A percentile compares a stretch with the other conserved stretches of the same genome.
phyloP scores from a whole-genome alignment of 2,329 filamentous ascomycete species.

The Dactylonectria macrodidyma region DNA sequence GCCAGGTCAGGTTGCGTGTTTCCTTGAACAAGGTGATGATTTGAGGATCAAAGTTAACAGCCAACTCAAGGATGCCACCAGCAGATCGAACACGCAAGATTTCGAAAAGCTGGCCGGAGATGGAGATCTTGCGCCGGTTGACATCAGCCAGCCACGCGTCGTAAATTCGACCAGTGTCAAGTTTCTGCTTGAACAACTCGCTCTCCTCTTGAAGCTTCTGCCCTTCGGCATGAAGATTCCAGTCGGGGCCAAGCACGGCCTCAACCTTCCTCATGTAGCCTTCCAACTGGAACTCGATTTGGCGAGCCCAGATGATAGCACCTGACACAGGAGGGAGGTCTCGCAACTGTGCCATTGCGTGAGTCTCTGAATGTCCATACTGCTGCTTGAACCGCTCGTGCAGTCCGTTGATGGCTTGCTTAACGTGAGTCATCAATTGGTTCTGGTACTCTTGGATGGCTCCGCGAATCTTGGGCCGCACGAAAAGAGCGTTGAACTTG shows the following conservation, averaged over 20 bases:
- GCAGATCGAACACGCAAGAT: constrained; percentile 91
- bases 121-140: constrained; percentile 88
- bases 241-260: constrained; percentile 94
- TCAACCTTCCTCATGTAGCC: constrained; percentile 99
- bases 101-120: constrained; percentile 91
- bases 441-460: constrained; percentile 99
- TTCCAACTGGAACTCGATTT: constrained; percentile 96
- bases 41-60: constrained; percentile 97
- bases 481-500: constrained; percentile 99
- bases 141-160: constrained; percentile 97
- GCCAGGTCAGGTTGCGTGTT: constrained; percentile 95
- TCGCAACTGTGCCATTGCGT: constrained; percentile 97
- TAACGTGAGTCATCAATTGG: constrained; percentile 97
- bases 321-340: constrained; percentile 96
- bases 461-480: constrained; percentile 98
- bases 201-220: constrained; percentile 94
- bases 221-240: constrained; percentile 94
- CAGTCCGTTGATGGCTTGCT: constrained; percentile 91
- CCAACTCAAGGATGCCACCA: constrained; percentile 88
- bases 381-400: constrained; percentile 99
- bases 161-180: constrained; percentile 94
- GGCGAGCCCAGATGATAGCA: constrained; percentile 96
- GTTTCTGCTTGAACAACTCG: constrained; percentile 94
- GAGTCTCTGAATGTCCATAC: constrained; percentile 97
- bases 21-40: constrained; percentile 99